Percentiles rank a stretch among this genome's conserved stretches.
Conservation (phyloP, 176 grass and related monocot genomes). For the Leersia perrieri region DNA sequence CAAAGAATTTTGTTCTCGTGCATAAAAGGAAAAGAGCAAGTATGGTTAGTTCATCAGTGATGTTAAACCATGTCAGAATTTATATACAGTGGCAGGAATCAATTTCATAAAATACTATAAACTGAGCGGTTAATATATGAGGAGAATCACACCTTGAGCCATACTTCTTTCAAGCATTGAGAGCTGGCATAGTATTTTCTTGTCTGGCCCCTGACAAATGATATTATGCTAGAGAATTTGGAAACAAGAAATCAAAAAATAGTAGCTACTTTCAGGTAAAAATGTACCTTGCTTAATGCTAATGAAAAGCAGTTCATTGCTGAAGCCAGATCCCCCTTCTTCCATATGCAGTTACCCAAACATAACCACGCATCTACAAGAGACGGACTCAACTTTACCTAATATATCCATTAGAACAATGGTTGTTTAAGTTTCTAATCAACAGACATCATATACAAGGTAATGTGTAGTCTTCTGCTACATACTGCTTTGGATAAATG, state of each 20-base stretch:
- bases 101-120: slow-evolving; percentile 11
- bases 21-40: not conserved
- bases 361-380: slow-evolving; percentile 92
- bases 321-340: slow-evolving; percentile 86
- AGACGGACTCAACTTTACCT: slow-evolving; percentile 99
- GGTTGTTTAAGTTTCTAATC: slow-evolving; percentile 18
- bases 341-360: slow-evolving; percentile 98
- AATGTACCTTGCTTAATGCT: slow-evolving; percentile 80
- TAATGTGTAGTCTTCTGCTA: slow-evolving; percentile 23
- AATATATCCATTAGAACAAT: slow-evolving; percentile 43
- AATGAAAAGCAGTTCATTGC: slow-evolving; percentile 83
- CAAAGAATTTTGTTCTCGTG: not conserved
- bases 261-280: slow-evolving; percentile 25
- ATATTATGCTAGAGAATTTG: slow-evolving; percentile 27
- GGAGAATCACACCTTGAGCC: slow-evolving; percentile 69
- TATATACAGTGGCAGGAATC: not conserved
- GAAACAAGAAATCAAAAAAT: not conserved
- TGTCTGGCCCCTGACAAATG: slow-evolving; percentile 73
- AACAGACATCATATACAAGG: slow-evolving; percentile 20
- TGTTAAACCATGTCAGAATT: not conserved
- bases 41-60: not conserved
- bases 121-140: not conserved
- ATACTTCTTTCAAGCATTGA: slow-evolving; percentile 99
- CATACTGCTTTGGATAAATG: slow-evolving; percentile 99
- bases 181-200: slow-evolving; percentile 86